Conservation (phyloP, 371 early-diverging fungal genomes). For the Saksenaea vasiformis region DNA sequence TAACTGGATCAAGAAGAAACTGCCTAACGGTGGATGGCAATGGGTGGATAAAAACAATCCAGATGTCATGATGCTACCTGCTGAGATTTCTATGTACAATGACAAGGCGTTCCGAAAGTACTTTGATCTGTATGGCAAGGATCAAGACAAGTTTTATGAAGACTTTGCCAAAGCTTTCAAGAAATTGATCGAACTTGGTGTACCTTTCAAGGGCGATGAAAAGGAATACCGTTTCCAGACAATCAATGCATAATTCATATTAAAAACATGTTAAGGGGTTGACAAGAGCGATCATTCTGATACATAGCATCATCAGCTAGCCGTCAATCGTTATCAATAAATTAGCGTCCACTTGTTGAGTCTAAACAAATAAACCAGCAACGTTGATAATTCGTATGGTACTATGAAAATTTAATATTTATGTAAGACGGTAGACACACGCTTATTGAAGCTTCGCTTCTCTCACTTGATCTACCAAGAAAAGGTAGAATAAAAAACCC, state of each 20-base stretch:
- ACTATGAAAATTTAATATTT: too few relatives aligned
- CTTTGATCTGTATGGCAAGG: constrained; percentile 75
- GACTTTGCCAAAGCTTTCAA: constrained; percentile 80
- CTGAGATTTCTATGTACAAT: constrained; percentile 43
- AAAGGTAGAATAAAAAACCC: too few relatives aligned
- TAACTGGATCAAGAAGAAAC: constrained; percentile 79
- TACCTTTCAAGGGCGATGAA: constrained; percentile 63
- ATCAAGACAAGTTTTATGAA: constrained; percentile 74
- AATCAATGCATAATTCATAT: constrained; percentile 36
- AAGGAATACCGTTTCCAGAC: constrained; percentile 61
- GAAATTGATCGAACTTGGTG: constrained; percentile 90
- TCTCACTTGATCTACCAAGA: too few relatives aligned
- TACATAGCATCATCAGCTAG: too few relatives aligned
- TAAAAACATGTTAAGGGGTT: too few relatives aligned
- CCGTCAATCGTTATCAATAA: too few relatives aligned
- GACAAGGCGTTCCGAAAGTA: constrained; percentile 78
- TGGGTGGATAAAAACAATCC: constrained; percentile 66
- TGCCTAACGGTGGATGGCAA: constrained; percentile 84
- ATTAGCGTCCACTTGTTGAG: too few relatives aligned
- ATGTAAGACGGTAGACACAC: too few relatives aligned
- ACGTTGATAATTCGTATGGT: too few relatives aligned
- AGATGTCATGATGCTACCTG: constrained; percentile 53
- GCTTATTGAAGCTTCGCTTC: too few relatives aligned
- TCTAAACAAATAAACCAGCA: too few relatives aligned
- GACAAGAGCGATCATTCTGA: too few relatives aligned